Evolutionary conservation across 2,329 filamentous ascomycete species (phyloP).

Genomic region (Biscogniauxia mediterranea): DNA sequence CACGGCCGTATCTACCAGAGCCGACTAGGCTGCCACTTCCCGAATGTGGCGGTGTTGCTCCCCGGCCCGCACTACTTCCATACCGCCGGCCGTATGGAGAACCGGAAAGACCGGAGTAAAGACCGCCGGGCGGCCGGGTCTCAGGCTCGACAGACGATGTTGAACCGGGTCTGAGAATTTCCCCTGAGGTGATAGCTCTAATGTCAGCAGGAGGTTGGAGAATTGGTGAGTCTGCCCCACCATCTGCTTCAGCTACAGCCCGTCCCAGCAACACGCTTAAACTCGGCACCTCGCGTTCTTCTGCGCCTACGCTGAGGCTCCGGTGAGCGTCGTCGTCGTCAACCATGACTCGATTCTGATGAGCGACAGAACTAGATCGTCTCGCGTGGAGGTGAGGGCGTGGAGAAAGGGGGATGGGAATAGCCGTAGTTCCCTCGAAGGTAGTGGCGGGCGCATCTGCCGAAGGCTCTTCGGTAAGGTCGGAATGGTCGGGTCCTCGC

Average conservation of each 20-base stretch:
- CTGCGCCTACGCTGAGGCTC: constrained; percentile 66
- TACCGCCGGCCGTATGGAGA: constrained; percentile 50
- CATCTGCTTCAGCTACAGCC: constrained; percentile 39
- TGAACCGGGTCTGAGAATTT: constrained; percentile 41
- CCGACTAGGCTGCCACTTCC: constrained; percentile 35
- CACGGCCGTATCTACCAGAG: constrained; percentile 33
- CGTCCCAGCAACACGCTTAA: constrained; percentile 61
- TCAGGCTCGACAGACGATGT: constrained; percentile 38
- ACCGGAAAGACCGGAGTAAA: constrained; percentile 40
- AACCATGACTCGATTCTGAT: constrained; percentile 53
- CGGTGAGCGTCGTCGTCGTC: constrained; percentile 63
- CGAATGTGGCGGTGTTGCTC: constrained; percentile 31
- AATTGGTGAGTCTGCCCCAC: constrained; percentile 31
- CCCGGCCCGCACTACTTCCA: constrained; percentile 34
- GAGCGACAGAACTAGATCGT: constrained; percentile 68
- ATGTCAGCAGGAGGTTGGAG: constrained; percentile 46
- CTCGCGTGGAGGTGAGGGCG: constrained; percentile 55
- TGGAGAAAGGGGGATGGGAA: constrained; percentile 72
- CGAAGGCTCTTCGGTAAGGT: constrained; percentile 35
- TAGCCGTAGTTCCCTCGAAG: constrained; percentile 60
- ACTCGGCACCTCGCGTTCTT: constrained; percentile 62
- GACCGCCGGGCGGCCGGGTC: constrained; percentile 44
- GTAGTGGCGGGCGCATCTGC: constrained; percentile 36
- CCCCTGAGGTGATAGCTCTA: constrained; percentile 37
- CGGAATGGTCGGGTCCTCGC: constrained; percentile 25